Conservation (phyloP, 1,139 yeast genomes). For the Meyerozyma athensensis region DNA sequence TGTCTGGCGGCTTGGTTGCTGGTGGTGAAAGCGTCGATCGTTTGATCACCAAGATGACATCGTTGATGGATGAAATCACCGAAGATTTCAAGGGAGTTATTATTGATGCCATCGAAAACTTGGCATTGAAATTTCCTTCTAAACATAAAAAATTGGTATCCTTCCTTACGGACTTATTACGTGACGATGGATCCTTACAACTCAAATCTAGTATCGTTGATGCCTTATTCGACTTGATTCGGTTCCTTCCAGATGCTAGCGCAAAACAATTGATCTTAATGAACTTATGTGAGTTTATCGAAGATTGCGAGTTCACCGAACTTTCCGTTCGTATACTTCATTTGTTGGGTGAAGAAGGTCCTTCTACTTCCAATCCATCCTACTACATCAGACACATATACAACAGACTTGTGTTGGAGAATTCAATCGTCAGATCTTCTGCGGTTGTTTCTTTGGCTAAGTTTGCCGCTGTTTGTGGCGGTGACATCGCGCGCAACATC, state of each 20-base stretch:
- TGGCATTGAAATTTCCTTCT: constrained; percentile 89
- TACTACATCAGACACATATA: constrained; percentile 92
- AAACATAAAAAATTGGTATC: constrained; percentile 80
- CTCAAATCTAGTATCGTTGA: constrained; percentile 88
- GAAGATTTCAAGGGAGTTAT: constrained; percentile 95
- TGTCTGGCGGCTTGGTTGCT: constrained; percentile 20
- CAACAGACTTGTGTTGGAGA: constrained; percentile 93
- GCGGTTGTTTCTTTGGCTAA: constrained; percentile 92
- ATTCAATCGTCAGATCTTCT: constrained; percentile 90
- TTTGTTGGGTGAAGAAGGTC: constrained; percentile 92
- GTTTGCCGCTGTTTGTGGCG: constrained; percentile 78
- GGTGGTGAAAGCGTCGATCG: constrained; percentile 77
- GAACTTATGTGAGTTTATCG: constrained; percentile 92
- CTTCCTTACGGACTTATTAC: constrained; percentile 77
- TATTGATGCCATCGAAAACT: constrained; percentile 87
- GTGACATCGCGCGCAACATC: constrained; percentile 63
- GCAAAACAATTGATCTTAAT: constrained; percentile 84
- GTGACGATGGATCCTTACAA: constrained; percentile 85
- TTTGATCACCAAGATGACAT: constrained; percentile 79
- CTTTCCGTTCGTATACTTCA: constrained; percentile 87
- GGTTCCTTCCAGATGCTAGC: constrained; percentile 66
- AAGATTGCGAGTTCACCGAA: constrained; percentile 96
- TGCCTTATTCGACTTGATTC: constrained; percentile 86
- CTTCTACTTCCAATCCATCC: constrained; percentile 79
- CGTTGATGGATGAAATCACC: constrained; percentile 87